Evolutionary conservation across 345 rosid genomes (phyloP).

Genomic region (Syzygium oleosum): DNA sequence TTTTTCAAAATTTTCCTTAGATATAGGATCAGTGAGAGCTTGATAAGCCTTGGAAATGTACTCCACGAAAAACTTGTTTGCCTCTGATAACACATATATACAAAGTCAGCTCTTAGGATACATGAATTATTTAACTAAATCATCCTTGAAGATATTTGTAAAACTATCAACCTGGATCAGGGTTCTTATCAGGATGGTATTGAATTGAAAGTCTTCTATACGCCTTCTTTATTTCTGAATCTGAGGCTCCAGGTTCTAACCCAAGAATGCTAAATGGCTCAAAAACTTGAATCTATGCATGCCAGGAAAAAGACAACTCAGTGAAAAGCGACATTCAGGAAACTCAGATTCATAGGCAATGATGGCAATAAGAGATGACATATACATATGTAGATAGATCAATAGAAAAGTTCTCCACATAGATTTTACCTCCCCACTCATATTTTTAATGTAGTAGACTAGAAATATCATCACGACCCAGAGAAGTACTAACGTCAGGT

Average conservation of each 20-base stretch:
- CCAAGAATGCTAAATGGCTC: slow-evolving; percentile 89
- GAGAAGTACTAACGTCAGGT: slow-evolving; percentile 73
- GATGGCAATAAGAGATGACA: neutral
- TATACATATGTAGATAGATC: neutral
- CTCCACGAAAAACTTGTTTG: slow-evolving; percentile 77
- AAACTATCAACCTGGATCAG: slow-evolving; percentile 83
- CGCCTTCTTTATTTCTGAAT: slow-evolving; percentile 83
- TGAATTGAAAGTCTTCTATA: slow-evolving; percentile 83
- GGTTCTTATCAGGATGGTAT: slow-evolving; percentile 99
- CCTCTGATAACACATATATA: slow-evolving; percentile 43
- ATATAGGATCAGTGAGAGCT: slow-evolving; percentile 85
- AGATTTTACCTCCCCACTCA: slow-evolving; percentile 67
- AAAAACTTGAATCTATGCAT: slow-evolving; percentile 67
- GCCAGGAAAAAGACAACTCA: neutral
- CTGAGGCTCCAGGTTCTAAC: slow-evolving; percentile 70
- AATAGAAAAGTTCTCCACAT: neutral
- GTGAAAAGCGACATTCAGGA: neutral
- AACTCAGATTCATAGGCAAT: neutral
- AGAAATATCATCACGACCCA: slow-evolving; percentile 88
- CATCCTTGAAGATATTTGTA: neutral
- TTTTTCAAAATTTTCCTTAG: slow-evolving; percentile 95
- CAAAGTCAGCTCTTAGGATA: slow-evolving; percentile 1
- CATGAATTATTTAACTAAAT: neutral
- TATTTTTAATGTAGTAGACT: slow-evolving; percentile 74
- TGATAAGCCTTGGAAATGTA: slow-evolving; percentile 94